Evolutionary conservation across 441 rosid species (phyloP).

Genomic region (Erodium moschatum): DNA sequence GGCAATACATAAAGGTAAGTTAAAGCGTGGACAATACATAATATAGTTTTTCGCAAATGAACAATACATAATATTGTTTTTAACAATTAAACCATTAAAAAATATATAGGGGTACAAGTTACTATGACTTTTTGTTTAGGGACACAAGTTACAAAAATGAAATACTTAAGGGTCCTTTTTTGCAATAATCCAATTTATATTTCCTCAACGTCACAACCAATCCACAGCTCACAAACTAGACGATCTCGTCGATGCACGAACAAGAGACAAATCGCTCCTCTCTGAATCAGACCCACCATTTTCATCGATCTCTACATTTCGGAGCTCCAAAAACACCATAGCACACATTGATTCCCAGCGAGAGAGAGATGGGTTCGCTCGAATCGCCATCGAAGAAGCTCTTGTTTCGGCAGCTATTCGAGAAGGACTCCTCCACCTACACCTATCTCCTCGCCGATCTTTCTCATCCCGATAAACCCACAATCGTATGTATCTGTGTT

Average conservation of each 20-base stretch:
- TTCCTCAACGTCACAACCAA: neutral
- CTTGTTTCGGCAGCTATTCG: constrained; percentile 81
- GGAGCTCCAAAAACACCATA: neutral
- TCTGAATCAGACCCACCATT: neutral
- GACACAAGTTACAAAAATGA: no score
- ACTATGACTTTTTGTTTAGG: no score
- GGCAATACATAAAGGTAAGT: no score
- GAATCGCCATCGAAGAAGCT: constrained; percentile 35
- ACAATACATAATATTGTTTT: no score
- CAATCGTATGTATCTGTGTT: constrained; percentile 36
- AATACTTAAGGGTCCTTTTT: no score
- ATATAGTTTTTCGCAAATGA: no score
- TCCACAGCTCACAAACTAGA: neutral
- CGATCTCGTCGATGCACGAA: neutral
- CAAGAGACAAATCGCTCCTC: neutral
- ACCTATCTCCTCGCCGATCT: constrained; percentile 92
- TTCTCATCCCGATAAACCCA: constrained; percentile 76
- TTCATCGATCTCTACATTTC: neutral
- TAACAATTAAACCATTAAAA: no score
- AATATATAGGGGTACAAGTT: no score
- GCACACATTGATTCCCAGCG: no score
- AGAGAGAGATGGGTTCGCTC: neutral
- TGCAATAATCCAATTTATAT: no score
- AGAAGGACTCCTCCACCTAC: constrained; percentile 76
- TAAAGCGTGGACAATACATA: no score